A percentile compares a stretch with the other conserved stretches of the same genome.
These are phyloP conservation scores for Zopfia rhizophila DNA, from an alignment of 2,329 filamentous ascomycete genomes.

Conservation along the genomic window DNA sequence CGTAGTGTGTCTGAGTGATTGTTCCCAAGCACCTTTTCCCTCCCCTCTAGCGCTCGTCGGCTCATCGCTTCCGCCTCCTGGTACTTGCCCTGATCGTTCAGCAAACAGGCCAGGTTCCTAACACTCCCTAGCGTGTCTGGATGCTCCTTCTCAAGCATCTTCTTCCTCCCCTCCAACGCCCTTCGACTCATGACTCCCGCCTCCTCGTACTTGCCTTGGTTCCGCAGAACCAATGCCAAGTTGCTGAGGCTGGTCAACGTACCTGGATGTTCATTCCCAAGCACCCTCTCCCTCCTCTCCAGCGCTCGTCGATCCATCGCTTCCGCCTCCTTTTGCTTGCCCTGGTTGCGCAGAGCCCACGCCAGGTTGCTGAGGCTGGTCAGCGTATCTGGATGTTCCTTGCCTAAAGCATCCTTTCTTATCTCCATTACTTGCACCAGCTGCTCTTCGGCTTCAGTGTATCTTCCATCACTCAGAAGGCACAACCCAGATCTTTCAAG, in stretches of 20 bases:
- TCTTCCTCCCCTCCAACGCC: background rate
- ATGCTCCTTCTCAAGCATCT: slow-evolving; percentile 5
- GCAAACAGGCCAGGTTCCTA: slow-evolving; percentile 26
- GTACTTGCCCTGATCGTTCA: slow-evolving; percentile 4
- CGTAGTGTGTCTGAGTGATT: slow-evolving; percentile 4
- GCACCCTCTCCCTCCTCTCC: background rate
- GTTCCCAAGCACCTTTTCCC: slow-evolving; percentile 6
- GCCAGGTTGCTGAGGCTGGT: background rate
- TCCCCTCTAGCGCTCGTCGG: background rate
- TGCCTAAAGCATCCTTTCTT: slow-evolving; percentile 1
- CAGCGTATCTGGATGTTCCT: slow-evolving; percentile 4
- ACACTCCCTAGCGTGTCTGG: slow-evolving; percentile 6
- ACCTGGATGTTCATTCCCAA: slow-evolving; percentile 2
- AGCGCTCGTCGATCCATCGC: background rate
- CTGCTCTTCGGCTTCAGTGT: no score
- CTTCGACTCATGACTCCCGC: slow-evolving; percentile 9
- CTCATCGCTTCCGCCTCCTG: slow-evolving; percentile 11
- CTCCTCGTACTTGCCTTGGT: slow-evolving; percentile 14
- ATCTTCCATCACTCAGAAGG: no score
- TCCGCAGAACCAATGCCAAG: background rate
- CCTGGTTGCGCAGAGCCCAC: background rate
- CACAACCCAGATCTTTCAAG: no score
- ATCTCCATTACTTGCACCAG: no score
- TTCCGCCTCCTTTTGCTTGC: slow-evolving; percentile 1
- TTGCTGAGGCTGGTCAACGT: slow-evolving; percentile 1